Percentiles rank a stretch among this genome's conserved stretches.
These are phyloP conservation scores for Albatrellus sp. DNA, from an alignment of 1,284 basidiomycete species.

Conservation along the genomic window DNA sequence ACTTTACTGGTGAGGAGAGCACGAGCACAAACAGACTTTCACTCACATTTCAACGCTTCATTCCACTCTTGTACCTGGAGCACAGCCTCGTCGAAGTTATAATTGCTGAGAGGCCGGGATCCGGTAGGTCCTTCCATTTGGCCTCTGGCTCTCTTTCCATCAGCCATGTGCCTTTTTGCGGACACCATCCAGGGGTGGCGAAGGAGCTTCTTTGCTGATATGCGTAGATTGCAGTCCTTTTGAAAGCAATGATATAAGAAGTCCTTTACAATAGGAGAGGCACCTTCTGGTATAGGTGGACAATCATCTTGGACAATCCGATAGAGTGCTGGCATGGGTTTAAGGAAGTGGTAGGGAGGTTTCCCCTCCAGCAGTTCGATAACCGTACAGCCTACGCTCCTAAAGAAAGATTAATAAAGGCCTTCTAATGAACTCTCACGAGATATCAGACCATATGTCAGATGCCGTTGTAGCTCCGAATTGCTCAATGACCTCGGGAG, in stretches of 20 bases:
- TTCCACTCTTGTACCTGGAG: slow-evolving; percentile 98
- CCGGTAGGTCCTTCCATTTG: slow-evolving; percentile 25
- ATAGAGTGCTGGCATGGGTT: slow-evolving; percentile 97
- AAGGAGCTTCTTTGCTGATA: slow-evolving; percentile 87
- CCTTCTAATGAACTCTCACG: neutral
- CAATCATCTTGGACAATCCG: slow-evolving; percentile 96
- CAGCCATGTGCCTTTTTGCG: slow-evolving; percentile 61
- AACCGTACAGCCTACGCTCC: slow-evolving; percentile 92
- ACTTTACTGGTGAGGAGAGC: slow-evolving; percentile 2
- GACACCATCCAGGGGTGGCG: slow-evolving; percentile 94
- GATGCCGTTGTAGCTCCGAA: slow-evolving; percentile 93
- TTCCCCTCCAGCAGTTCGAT: slow-evolving; percentile 94
- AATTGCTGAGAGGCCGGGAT: slow-evolving; percentile 53
- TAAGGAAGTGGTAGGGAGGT: slow-evolving; percentile 90
- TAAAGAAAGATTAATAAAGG: slow-evolving; percentile 15
- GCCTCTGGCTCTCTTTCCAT: slow-evolving; percentile 25
- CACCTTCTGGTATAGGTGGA: slow-evolving; percentile 90
- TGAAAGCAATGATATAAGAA: slow-evolving; percentile 97
- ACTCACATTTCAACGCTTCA: slow-evolving; percentile 81
- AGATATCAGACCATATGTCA: slow-evolving; percentile 75
- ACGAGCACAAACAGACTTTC: neutral
- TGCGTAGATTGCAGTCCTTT: slow-evolving; percentile 90
- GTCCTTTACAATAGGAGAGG: slow-evolving; percentile 89
- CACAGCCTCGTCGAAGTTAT: slow-evolving; percentile 89
- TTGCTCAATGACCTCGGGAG: slow-evolving; percentile 95